phyloP scores from a whole-genome alignment of 2,329 filamentous ascomycete species.

The Mycocentrospora acerina region DNA sequence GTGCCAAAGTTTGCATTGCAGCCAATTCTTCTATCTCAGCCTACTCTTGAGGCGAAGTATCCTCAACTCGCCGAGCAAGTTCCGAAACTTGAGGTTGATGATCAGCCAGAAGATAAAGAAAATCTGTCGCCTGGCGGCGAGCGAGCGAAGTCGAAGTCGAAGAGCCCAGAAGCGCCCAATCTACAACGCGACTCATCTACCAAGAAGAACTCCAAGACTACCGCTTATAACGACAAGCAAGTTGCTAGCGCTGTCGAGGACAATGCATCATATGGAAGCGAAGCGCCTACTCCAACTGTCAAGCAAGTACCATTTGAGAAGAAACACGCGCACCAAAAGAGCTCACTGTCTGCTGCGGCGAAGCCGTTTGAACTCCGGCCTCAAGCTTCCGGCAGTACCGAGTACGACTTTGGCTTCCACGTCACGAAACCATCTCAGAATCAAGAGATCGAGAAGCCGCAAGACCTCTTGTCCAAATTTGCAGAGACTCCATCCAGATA shows the following conservation, averaged over 20 bases:
- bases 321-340: slow-evolving; percentile 43
- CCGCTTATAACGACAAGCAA: slow-evolving; percentile 16
- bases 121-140: slow-evolving; percentile 35
- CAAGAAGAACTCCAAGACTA: slow-evolving; percentile 11
- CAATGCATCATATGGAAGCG: slow-evolving; percentile 28
- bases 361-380: slow-evolving; percentile 63
- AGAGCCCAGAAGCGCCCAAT: slow-evolving; percentile 27
- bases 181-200: slow-evolving; percentile 11
- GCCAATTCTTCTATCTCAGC: slow-evolving; percentile 42
- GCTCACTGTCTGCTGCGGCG: slow-evolving; percentile 69
- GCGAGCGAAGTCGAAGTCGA: slow-evolving; percentile 26
- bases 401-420: slow-evolving; percentile 42
- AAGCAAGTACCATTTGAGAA: slow-evolving; percentile 21
- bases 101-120: slow-evolving; percentile 39
- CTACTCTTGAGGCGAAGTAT: slow-evolving; percentile 30
- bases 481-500: slow-evolving; percentile 20
- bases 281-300: slow-evolving; percentile 30
- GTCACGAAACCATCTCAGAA: slow-evolving; percentile 41
- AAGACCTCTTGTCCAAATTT: slow-evolving; percentile 7
- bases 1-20: slow-evolving; percentile 70
- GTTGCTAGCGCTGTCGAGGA: slow-evolving; percentile 21
- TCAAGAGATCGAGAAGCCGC: slow-evolving; percentile 22
- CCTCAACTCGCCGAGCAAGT: slow-evolving; percentile 24
- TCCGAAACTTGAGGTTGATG: slow-evolving; percentile 21
- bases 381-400: slow-evolving; percentile 22